A percentile compares a stretch with the other conserved stretches of the same genome.
phyloP scores from a whole-genome alignment of 495 filamentous ascomycete genomes.

The Xylaria castorea region DNA sequence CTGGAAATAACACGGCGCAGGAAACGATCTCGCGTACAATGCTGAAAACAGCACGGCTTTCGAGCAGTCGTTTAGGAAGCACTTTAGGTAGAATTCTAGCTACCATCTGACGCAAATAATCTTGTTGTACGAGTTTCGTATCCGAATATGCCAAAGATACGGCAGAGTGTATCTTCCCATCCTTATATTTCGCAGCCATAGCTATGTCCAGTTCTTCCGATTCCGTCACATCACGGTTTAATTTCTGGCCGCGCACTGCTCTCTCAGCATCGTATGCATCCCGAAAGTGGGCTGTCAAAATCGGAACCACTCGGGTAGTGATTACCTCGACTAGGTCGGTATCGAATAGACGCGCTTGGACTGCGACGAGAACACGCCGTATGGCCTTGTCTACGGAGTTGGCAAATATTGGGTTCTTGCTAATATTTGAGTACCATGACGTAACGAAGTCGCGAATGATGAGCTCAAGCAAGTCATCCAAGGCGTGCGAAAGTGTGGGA shows the following conservation, averaged over 20 bases:
- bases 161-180: constrained; percentile 89
- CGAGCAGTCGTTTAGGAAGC: constrained; percentile 74
- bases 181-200: constrained; percentile 88
- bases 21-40: constrained; percentile 85
- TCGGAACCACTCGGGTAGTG: constrained; percentile 82
- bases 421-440: constrained; percentile 90
- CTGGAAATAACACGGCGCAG: constrained; percentile 75
- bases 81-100: constrained; percentile 74
- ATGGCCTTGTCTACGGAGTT: constrained; percentile 85
- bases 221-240: constrained; percentile 91
- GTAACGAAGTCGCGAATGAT: constrained; percentile 85
- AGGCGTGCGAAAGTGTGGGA: constrained; percentile 75
- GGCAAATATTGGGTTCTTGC: constrained; percentile 75
- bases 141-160: constrained; percentile 83
- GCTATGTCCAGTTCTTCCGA: constrained; percentile 94
- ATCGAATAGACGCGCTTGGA: constrained; percentile 71
- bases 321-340: constrained; percentile 82
- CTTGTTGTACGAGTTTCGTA: constrained; percentile 81
- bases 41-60: constrained; percentile 78
- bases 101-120: constrained; percentile 78
- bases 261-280: constrained; percentile 92
- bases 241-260: constrained; percentile 80
- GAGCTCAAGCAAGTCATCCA: constrained; percentile 80
- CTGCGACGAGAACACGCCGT: constrained; percentile 71
- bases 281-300: constrained; percentile 88